Base-by-base conservation (phyloP, 139 green algal genomes). In the Coccomyxa sp. region DNA sequence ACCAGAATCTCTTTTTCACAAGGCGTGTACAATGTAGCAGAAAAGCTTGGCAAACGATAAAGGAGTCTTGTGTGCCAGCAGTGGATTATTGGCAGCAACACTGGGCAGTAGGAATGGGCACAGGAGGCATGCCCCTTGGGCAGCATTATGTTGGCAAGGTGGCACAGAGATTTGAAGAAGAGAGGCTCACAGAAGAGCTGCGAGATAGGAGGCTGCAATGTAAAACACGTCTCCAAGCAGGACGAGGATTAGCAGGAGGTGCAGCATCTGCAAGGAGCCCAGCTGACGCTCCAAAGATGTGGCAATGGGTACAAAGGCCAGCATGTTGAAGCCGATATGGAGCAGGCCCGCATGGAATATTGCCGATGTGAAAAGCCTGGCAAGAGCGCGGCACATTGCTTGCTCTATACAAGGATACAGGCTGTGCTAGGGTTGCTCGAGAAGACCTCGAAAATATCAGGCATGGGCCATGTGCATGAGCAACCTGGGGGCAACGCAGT, bases 301-400 rank as follows among this genome's bases (percentile, higher is more conserved):
- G 63, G 88, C 93, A 57, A 96, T 93, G n/a, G 87, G 90, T 23
- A 95, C 82, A 30, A 96, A 95, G 18, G 94, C 91, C 58, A 94
- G 57, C 91, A 96, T 95, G 88, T 97, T 97, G 79, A 97, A 92
- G 0, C 76, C 82, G 10, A 97, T 7, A 82, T 97, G 94, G 51
- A 94, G 82, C 11, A 94, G 18, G 57, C 90, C 87, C 23, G 81
- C 82, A 82, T 97, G 94, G 13, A 95, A 81, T 10, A 96, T 58
- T 0, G 87, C 68, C 14, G 89, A 86, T 10, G 89, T 94, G 18
- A 95, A 10, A 13, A 94, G 13, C 1, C 91, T 82, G 80, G 30
- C 16, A 21, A n/a, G 1, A 67, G 9, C 14, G 16, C 1, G 23
- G 10, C 30, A n/a, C 27, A 3, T n/a, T 58, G 77, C 45, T 59